Base-by-base conservation (phyloP, 2,329 filamentous ascomycete species). In the Phyllosticta paracitricarpa region DNA sequence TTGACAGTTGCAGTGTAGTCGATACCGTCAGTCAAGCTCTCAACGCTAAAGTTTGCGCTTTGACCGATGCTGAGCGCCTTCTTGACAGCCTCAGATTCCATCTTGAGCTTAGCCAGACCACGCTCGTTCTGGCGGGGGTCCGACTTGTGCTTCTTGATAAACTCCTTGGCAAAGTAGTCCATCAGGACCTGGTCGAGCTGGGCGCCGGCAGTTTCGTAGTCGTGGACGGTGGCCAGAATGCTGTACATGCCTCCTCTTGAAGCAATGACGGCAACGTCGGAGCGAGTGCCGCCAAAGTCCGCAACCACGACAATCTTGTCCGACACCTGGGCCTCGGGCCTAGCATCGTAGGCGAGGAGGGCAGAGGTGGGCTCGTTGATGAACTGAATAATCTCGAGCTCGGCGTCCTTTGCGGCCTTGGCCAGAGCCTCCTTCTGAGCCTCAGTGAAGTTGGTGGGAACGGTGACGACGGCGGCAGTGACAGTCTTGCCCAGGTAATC, bases 121-220 rank as follows among this genome's bases (percentile, higher is more conserved):
- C 87, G 87, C 61, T 87, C 81, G 73, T 94, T 90, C 71, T 87
- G 83, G 68, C 92, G 84, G 24, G 94, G 94, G 75, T 97, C 94
- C 62, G 67, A 69, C 79, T 87, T 88, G 83, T 97, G 85, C 83
- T 96, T 96, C 84, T 99, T 97, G 72, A 94, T 84, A 79, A 99
- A 99, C 77, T 99, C 94, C 82, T 99, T 99, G 68, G 93, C 89
- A 69, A 97, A 97, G 81, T 97, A 88, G 74, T 99, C 93, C 73
- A 96, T 89, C 63, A 99, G 82, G 57, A 93, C 88, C 74, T 94
- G 84, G 79, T 99, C 94, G 62, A 99, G 82, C 66, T 91, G 86
- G 40, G 85, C 82, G 71, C 94, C 94, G 61, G 89, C 87, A 67
- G 93, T 89, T 72, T 97, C 92, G 77, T 96, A 97, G 80, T 99